Percentiles rank a stretch among this genome's conserved stretches.
Evolutionary conservation across 1,284 basidiomycete genomes (phyloP).

Genomic region (Tilletia horrida): DNA sequence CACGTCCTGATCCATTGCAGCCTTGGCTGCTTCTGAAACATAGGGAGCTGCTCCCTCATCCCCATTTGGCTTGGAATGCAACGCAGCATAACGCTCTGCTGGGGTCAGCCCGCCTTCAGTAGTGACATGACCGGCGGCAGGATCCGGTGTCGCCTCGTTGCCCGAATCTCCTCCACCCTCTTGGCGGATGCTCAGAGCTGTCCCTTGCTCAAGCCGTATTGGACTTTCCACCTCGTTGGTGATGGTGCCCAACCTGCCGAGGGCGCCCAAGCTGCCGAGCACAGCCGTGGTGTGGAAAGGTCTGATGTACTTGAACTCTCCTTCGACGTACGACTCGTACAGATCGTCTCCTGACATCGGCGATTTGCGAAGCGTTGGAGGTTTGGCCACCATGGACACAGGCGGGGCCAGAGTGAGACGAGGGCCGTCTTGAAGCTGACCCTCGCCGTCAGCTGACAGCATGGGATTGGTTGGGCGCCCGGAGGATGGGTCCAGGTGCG

Average conservation of each 20-base stretch:
- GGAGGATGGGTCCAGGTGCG: neutral
- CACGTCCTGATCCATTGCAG: neutral
- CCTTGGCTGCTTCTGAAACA: neutral
- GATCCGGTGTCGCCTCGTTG: neutral
- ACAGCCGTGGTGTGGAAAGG: neutral
- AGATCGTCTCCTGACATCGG: conserved; percentile 3
- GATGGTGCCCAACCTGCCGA: neutral
- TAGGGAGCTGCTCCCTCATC: neutral
- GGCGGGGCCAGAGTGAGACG: neutral
- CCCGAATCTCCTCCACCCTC: too few species aligned
- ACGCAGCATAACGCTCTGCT: conserved; percentile 9
- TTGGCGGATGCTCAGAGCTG: too few species aligned
- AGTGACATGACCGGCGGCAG: neutral
- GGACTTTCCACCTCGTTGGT: neutral
- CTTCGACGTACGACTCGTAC: conserved; percentile 8
- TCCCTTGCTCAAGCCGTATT: too few species aligned
- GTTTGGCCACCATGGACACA: conserved; percentile 5
- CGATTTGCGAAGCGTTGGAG: conserved; percentile 10
- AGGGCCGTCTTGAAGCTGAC: too few species aligned
- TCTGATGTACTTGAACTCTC: conserved; percentile 11
- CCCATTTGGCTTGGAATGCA: neutral
- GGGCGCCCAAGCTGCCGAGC: neutral
- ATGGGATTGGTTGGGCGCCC: too few species aligned
- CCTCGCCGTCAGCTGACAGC: too few species aligned
- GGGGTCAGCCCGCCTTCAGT: neutral